These are phyloP conservation scores for Hippophae gyantsensis DNA, from an alignment of 306 rosid species.

Conservation along the genomic window DNA sequence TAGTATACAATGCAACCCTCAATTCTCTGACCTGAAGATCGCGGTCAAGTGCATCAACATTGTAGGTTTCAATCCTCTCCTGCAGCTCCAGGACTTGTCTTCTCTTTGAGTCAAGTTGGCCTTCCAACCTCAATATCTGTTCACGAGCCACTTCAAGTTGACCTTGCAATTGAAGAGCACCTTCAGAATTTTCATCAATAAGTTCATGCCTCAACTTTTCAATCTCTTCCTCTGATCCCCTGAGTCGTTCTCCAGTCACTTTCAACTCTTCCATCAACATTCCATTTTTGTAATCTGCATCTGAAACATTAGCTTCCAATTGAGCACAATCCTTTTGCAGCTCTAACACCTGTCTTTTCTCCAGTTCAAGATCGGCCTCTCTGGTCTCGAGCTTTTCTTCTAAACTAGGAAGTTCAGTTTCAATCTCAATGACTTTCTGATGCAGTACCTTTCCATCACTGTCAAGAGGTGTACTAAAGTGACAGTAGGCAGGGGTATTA, in stretches of 20 bases:
- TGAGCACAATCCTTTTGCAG: constrained; percentile 29
- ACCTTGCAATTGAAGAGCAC: constrained; percentile 27
- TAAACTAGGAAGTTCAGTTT: constrained; percentile 27
- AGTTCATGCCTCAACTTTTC: constrained; percentile 33
- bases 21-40: constrained; percentile 37
- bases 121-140: constrained; percentile 20
- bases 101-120: constrained; percentile 28
- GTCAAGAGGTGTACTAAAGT: constrained; percentile 23
- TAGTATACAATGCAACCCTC: constrained; percentile 30
- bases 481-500: constrained; percentile 14
- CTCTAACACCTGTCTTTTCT: constrained; percentile 33
- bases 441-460: constrained; percentile 22
- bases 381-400: constrained; percentile 30
- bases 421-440: constrained; percentile 24
- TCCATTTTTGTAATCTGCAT: constrained; percentile 27
- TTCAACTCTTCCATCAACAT: constrained; percentile 37
- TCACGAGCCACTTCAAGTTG: constrained; percentile 31
- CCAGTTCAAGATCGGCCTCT: constrained; percentile 38
- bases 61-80: constrained; percentile 25
- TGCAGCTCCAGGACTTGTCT: constrained; percentile 27
- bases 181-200: constrained; percentile 12
- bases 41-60: constrained; percentile 20
- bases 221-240: constrained; percentile 36
- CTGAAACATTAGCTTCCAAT: constrained; percentile 34
- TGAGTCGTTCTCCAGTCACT: constrained; percentile 26